Base-by-base conservation (phyloP, 441 rosid species). In the Kokia cookei region DNA sequence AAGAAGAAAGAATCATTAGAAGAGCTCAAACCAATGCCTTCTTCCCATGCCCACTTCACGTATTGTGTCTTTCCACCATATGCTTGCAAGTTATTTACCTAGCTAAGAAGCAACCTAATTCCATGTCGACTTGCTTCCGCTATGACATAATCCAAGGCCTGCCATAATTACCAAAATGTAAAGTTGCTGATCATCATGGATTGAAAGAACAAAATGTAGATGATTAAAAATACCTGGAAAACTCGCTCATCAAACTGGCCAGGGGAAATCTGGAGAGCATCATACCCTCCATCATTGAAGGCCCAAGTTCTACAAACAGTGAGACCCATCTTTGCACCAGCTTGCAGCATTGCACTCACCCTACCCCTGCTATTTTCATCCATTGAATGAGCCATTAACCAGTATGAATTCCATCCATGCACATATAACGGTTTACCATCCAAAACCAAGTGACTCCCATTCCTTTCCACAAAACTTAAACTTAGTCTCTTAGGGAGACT, bases 301-400 rank as follows among this genome's bases (percentile, higher is more conserved):
- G 99, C 98, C 99, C 98, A 95, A 22, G 98, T 87, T 79, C 99
- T 77, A 73, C 98, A 95, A 71, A 95, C 93, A n/a, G 98, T 89
- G 77, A 95, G 88, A 72, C 97, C 98, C 98, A 93, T 93, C 82
- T 88, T 89, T 22, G 96, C 87, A 59, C 96, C 96, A 71, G 93
- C 92, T 74, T 87, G 83, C 75, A 95, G 86, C 90, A 93, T 91
- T 72, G 86, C 89, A 58, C 85, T 69, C 67, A 90, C 87, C 73
- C 88, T 91, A 19, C 85, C 85, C 73, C 83, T 87, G 77, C 88
- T 86, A 59, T 87, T 82, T 55, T 82, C 95, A 70, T 92, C 91
- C 22, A 81, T 96, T 57, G 94, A 92, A 29, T 90, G 94, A 65
- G 87, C 96, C 99, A 93, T 90, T 78, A 95, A 82, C 99, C 99